Evolutionary conservation across 2,329 filamentous ascomycete species (phyloP).

Genomic region (Verruconis gallopava): DNA sequence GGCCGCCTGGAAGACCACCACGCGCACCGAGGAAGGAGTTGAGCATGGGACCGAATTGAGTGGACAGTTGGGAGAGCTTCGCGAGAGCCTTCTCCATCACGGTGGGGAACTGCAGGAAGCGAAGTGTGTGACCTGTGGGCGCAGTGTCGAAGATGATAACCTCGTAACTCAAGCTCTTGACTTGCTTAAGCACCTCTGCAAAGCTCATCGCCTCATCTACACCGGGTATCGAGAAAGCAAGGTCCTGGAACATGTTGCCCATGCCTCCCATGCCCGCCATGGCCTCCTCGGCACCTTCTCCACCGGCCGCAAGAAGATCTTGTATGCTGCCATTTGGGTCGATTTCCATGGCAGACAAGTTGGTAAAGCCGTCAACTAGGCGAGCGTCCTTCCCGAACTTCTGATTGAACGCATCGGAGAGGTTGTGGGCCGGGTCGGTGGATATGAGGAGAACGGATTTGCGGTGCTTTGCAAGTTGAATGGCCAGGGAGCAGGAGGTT

Average conservation of each 20-base stretch:
- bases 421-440: conserved; percentile 94
- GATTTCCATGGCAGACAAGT: conserved; percentile 97
- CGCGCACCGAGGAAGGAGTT: conserved; percentile 78
- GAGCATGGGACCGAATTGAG: conserved; percentile 89
- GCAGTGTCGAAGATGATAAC: conserved; percentile 99
- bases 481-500: conserved; percentile 96
- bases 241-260: conserved; percentile 96
- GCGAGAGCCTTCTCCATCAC: conserved; percentile 97
- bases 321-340: conserved; percentile 97
- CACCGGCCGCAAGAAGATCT: conserved; percentile 71
- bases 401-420: conserved; percentile 94
- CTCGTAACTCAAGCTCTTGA: conserved; percentile 97
- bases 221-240: conserved; percentile 71
- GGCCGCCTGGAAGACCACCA: conserved; percentile 75
- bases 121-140: conserved; percentile 92
- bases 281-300: conserved; percentile 56
- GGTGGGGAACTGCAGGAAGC: conserved; percentile 95
- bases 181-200: conserved; percentile 96
- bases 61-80: conserved; percentile 86
- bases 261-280: conserved; percentile 56
- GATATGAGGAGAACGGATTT: conserved; percentile 96
- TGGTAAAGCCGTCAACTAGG: conserved; percentile 80
- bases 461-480: conserved; percentile 89
- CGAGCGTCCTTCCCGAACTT: conserved; percentile 99
- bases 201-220: conserved; percentile 84